A percentile compares a stretch with the other conserved stretches of the same genome.
phyloP scores from a whole-genome alignment of 805 yeast genomes.

The Spencermartinsiella europaea region DNA sequence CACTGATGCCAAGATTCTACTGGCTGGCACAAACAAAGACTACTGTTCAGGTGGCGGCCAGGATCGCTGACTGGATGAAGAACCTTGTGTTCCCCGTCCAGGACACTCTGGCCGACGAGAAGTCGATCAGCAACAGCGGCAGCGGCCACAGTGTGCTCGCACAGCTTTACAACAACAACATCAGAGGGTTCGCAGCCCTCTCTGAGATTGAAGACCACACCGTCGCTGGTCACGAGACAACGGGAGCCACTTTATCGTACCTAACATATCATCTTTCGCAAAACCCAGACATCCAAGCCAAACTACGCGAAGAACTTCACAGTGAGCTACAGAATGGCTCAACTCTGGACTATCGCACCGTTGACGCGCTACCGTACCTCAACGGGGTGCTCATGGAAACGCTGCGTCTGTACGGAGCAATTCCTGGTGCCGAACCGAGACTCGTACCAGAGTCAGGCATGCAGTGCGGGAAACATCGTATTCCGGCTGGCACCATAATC shows the following conservation, averaged over 20 bases:
- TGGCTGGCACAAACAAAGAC: conserved; percentile 41
- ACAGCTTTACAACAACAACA: conserved; percentile 23
- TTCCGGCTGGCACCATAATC: conserved; percentile 53
- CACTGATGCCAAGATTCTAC: conserved; percentile 53
- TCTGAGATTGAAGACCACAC: conserved; percentile 57
- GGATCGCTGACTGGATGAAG: conserved; percentile 40
- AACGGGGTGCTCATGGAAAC: conserved; percentile 60
- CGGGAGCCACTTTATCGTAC: conserved; percentile 60
- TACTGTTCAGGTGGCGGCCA: conserved; percentile 35
- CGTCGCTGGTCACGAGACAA: conserved; percentile 75
- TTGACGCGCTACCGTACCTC: conserved; percentile 53
- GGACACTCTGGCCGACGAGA: conserved; percentile 4
- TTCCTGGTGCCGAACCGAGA: conserved; percentile 71
- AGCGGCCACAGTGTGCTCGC: conserved; percentile 8
- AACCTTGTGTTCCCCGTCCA: conserved; percentile 28
- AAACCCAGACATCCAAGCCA: conserved; percentile 43
- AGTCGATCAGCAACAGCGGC: neutral
- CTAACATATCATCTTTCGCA: conserved; percentile 54
- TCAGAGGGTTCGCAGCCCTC: conserved; percentile 34
- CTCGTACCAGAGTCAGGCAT: conserved; percentile 35
- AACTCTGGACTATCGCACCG: conserved; percentile 11
- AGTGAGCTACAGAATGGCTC: neutral
- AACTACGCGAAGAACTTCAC: conserved; percentile 43
- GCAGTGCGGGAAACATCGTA: conserved; percentile 18
- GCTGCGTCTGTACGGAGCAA: conserved; percentile 59